These are phyloP conservation scores for Cylindrotheca closterium DNA, from an alignment of 108 stramenopile species.

Conservation along the genomic window DNA sequence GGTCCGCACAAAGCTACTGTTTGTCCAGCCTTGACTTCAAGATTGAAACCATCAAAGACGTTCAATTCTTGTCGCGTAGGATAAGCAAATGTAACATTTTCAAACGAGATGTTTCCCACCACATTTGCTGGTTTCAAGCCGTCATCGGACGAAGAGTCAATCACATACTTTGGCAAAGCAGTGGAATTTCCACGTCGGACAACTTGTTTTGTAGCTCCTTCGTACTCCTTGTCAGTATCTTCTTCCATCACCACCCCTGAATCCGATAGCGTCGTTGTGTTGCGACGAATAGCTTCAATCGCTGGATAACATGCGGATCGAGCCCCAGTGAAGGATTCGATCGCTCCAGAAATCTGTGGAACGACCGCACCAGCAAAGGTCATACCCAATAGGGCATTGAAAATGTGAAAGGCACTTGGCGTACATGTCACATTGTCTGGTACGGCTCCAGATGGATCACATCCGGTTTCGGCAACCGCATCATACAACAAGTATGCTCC, in stretches of 20 bases:
- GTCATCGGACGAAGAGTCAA: slow-evolving; percentile 56
- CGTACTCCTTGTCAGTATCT: neutral
- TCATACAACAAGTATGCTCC: slow-evolving; percentile 47
- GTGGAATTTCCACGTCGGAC: slow-evolving; percentile 13
- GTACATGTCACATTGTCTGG: slow-evolving; percentile 32
- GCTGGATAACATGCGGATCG: slow-evolving; percentile 48
- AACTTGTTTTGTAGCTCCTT: slow-evolving; percentile 1
- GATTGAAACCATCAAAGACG: slow-evolving; percentile 56
- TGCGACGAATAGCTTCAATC: slow-evolving; percentile 42
- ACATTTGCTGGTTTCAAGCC: slow-evolving; percentile 47
- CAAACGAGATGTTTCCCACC: slow-evolving; percentile 51
- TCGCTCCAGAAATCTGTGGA: slow-evolving; percentile 40
- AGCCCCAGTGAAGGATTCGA: slow-evolving; percentile 45
- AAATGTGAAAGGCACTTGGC: slow-evolving; percentile 35
- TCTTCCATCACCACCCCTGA: slow-evolving; percentile 6
- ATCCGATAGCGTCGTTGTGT: slow-evolving; percentile 3
- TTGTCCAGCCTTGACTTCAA: slow-evolving; percentile 51
- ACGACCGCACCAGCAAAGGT: slow-evolving; percentile 42
- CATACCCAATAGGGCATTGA: slow-evolving; percentile 54
- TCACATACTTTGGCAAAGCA: slow-evolving; percentile 40
- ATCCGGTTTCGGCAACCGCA: slow-evolving; percentile 39
- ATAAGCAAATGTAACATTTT: slow-evolving; percentile 56
- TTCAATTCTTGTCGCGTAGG: slow-evolving; percentile 49
- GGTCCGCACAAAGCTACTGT: slow-evolving; percentile 76
- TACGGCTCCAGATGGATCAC: slow-evolving; percentile 52